Evolutionary conservation across 495 filamentous ascomycete species (phyloP).

Genomic region (Clohesyomyces aquaticus): DNA sequence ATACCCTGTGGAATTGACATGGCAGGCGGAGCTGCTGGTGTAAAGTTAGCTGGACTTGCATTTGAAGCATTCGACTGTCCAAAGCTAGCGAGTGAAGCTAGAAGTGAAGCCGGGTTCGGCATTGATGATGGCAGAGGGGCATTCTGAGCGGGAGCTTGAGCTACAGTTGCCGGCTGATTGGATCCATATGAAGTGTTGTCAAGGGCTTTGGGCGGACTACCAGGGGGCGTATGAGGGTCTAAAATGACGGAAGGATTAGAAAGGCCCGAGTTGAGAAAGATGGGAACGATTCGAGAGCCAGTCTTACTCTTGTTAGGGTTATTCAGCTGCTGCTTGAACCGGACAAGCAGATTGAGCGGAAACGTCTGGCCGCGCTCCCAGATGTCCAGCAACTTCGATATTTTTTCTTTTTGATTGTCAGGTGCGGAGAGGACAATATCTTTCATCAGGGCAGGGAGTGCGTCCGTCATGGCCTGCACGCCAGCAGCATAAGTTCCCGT

Average conservation of each 20-base stretch:
- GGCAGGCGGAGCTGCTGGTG: slow-evolving; percentile 20
- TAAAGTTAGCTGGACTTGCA: slow-evolving; percentile 14
- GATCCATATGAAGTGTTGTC: no score
- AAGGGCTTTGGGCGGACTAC: slow-evolving; percentile 25
- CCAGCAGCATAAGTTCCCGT: slow-evolving; percentile 93
- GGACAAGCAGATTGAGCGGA: slow-evolving; percentile 75
- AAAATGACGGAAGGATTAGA: slow-evolving; percentile 3
- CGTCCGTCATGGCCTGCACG: slow-evolving; percentile 93
- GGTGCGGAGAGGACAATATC: slow-evolving; percentile 89
- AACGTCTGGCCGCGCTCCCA: slow-evolving; percentile 97
- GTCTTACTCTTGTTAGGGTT: slow-evolving; percentile 50
- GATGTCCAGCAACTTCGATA: slow-evolving; percentile 93
- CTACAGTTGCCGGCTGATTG: not conserved
- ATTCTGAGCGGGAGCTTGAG: slow-evolving; percentile 5
- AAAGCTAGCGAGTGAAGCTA: slow-evolving; percentile 43
- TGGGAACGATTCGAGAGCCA: not conserved
- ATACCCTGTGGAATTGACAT: slow-evolving; percentile 25
- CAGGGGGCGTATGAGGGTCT: slow-evolving; percentile 32
- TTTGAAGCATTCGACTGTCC: slow-evolving; percentile 22
- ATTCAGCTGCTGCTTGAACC: slow-evolving; percentile 84
- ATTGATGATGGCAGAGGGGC: slow-evolving; percentile 15
- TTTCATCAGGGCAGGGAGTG: slow-evolving; percentile 91
- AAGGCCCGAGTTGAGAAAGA: slow-evolving; percentile 5
- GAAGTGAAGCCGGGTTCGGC: slow-evolving; percentile 40
- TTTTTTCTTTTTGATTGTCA: slow-evolving; percentile 98